Percentiles rank a stretch among this genome's conserved stretches.
These are phyloP conservation scores for Mortierella polycephala DNA, from an alignment of 371 early-diverging fungal species.

Conservation along the genomic window DNA sequence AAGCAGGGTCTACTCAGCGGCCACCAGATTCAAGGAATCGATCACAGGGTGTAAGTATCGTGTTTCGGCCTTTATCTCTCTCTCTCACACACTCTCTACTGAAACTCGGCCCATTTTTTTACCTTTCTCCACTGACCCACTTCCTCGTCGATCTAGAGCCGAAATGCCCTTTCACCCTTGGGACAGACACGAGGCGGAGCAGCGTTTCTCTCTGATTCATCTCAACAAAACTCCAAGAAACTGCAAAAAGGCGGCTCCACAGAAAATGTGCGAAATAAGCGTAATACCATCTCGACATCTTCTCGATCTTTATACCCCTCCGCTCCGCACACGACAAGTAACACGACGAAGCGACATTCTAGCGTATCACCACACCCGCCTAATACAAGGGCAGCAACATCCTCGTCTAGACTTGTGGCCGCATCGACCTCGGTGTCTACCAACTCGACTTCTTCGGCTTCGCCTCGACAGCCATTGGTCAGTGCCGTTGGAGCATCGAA, in stretches of 20 bases:
- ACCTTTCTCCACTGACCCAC: not conserved
- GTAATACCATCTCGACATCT: slow-evolving; percentile 43
- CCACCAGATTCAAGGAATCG: not conserved
- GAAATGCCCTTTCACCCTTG: not conserved
- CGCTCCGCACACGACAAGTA: slow-evolving; percentile 8
- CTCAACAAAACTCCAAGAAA: slow-evolving; percentile 15
- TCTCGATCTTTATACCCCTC: slow-evolving; percentile 36
- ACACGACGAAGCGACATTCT: slow-evolving; percentile 30
- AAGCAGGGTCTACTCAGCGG: slow-evolving; percentile 5
- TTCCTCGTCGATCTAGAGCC: too few relatives aligned
- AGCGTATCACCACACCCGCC: slow-evolving; percentile 28
- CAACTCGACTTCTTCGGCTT: slow-evolving; percentile 40
- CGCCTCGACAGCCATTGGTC: slow-evolving; percentile 23
- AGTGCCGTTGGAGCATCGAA: not conserved
- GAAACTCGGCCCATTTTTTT: too few relatives aligned
- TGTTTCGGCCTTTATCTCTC: not conserved
- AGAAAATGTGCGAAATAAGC: slow-evolving; percentile 34
- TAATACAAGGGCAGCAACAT: slow-evolving; percentile 8
- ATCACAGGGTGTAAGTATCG: slow-evolving; percentile 4
- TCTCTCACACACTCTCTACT: not conserved
- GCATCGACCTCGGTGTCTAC: slow-evolving; percentile 29
- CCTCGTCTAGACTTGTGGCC: slow-evolving; percentile 18
- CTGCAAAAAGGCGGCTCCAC: slow-evolving; percentile 27
- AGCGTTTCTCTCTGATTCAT: slow-evolving; percentile 4
- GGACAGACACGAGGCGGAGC: not conserved